These are phyloP conservation scores for Amanita pseudoporphyria DNA, from an alignment of 768 basidiomycete species.

Conservation along the genomic window DNA sequence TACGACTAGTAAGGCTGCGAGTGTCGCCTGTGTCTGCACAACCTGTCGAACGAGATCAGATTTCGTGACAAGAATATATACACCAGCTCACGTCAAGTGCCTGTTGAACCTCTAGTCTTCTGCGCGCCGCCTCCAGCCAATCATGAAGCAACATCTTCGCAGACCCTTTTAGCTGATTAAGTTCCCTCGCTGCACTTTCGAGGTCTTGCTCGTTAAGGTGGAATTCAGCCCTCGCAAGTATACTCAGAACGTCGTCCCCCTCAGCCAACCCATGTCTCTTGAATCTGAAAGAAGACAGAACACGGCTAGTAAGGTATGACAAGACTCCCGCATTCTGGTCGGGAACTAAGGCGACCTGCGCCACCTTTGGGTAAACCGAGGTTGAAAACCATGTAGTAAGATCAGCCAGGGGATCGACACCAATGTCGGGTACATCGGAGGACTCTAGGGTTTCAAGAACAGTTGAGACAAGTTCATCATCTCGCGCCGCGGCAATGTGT, in stretches of 20 bases:
- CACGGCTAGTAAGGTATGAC: slow-evolving; percentile 75
- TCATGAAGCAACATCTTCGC: slow-evolving; percentile 67
- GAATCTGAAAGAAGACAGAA: slow-evolving; percentile 71
- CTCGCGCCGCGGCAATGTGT: slow-evolving; percentile 58
- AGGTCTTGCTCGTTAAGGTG: slow-evolving; percentile 89
- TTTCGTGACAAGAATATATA: neutral
- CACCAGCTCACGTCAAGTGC: slow-evolving; percentile 62
- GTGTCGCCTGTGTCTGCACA: slow-evolving; percentile 75
- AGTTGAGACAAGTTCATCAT: slow-evolving; percentile 58
- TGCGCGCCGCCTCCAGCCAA: slow-evolving; percentile 87
- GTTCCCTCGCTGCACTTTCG: slow-evolving; percentile 79
- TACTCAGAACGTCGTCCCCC: slow-evolving; percentile 80
- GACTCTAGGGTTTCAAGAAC: slow-evolving; percentile 61
- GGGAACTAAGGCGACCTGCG: slow-evolving; percentile 87
- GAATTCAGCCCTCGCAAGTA: slow-evolving; percentile 82
- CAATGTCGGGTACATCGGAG: slow-evolving; percentile 68
- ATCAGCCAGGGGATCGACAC: slow-evolving; percentile 83
- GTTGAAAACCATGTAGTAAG: slow-evolving; percentile 86
- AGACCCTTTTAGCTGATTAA: slow-evolving; percentile 83
- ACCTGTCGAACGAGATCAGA: slow-evolving; percentile 36
- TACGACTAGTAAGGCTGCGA: slow-evolving; percentile 70
- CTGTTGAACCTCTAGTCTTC: slow-evolving; percentile 85
- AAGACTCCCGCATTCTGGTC: slow-evolving; percentile 84
- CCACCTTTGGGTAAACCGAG: slow-evolving; percentile 75
- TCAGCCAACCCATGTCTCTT: slow-evolving; percentile 68